These are phyloP conservation scores for Sporothrix brunneoviolacea DNA, from an alignment of 2,329 filamentous ascomycete species.

Conservation along the genomic window DNA sequence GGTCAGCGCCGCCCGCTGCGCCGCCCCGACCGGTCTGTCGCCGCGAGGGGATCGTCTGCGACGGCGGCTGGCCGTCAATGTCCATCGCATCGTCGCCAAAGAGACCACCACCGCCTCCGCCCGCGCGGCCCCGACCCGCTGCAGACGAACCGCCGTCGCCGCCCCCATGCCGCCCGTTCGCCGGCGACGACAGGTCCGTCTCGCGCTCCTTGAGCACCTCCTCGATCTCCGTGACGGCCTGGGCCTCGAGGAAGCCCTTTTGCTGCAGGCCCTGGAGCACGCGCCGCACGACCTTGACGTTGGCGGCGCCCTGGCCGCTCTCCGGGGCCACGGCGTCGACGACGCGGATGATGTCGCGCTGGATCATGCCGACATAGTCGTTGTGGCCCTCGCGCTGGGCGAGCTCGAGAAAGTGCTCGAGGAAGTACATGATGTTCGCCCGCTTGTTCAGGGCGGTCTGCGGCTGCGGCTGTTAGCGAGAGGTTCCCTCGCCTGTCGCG, in stretches of 20 bases:
- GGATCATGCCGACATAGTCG: conserved; percentile 89
- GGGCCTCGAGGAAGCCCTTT: conserved; percentile 65
- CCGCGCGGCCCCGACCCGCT: neutral
- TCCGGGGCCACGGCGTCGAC: conserved; percentile 88
- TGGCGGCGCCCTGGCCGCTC: conserved; percentile 81
- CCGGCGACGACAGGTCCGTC: conserved; percentile 50
- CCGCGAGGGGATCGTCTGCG: conserved; percentile 33
- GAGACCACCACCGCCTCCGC: too few relatives aligned
- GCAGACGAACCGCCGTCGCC: conserved; percentile 8
- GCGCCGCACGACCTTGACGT: conserved; percentile 84
- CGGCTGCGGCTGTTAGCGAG: conserved; percentile 12
- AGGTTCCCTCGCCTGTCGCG: neutral
- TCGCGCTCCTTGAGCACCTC: conserved; percentile 77
- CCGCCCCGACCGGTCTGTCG: neutral
- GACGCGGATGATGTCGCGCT: conserved; percentile 83
- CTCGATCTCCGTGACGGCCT: conserved; percentile 74
- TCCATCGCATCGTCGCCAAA: conserved; percentile 19
- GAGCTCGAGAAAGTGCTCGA: conserved; percentile 88
- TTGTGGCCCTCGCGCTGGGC: conserved; percentile 67
- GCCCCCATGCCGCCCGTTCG: neutral
- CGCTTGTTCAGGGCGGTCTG: conserved; percentile 93
- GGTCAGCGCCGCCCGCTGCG: neutral
- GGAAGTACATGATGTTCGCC: conserved; percentile 99
- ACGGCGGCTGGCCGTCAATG: conserved; percentile 33
- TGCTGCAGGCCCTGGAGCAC: conserved; percentile 62